Base-by-base conservation (phyloP, 139 green algal genomes). In the Tetradesmus lagerheimii region DNA sequence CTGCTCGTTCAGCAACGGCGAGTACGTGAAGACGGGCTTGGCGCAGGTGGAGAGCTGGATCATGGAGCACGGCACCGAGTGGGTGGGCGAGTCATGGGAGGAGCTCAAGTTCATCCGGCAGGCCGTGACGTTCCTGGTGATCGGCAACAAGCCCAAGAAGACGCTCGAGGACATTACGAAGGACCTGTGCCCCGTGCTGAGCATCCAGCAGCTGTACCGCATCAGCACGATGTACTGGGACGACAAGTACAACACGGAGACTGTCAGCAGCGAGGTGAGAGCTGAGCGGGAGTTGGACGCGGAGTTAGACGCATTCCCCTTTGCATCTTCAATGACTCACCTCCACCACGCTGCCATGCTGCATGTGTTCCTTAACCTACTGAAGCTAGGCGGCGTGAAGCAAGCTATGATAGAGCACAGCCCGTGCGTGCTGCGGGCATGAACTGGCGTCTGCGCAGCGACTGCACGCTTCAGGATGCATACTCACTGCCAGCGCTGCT, bases 221-320 rank as follows among this genome's bases (percentile, higher is more conserved):
- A 99, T 99, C 92, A 96, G 89, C 91, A 99, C 98, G 80, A 99
- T 99, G 98, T 99, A 99, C 97, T 98, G 96, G 96, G 97, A 99
- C 83, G 97, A 98, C 92, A 96, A 94, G 93, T 99, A 99, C 94
- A 97, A 96, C 92, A 99, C 98, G 5, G 98, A 99, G 93, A 99
- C 97, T 18, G 98, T 99, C 50, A 80, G 39, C 39, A 89, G 66
- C 29, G 81, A 89, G 74, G 81, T 86, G 83, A 38, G 53, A 23
- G 15, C 18, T 14, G 15, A 9, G 45, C 45, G 11, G 45, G 11
- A 18, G 45, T 53, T 53, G 45, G 6, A 12, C 15, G 67, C 45
- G n/a, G n/a, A n/a, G n/a, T n/a, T n/a, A n/a, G n/a, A n/a, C n/a
- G n/a, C n/a, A n/a, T n/a, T n/a, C n/a, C n/a, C n/a, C n/a, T n/a